Percentiles rank a stretch among this genome's conserved stretches.
These are phyloP conservation scores for Lipomyces orientalis DNA, from an alignment of 805 yeast species.

Conservation along the genomic window DNA sequence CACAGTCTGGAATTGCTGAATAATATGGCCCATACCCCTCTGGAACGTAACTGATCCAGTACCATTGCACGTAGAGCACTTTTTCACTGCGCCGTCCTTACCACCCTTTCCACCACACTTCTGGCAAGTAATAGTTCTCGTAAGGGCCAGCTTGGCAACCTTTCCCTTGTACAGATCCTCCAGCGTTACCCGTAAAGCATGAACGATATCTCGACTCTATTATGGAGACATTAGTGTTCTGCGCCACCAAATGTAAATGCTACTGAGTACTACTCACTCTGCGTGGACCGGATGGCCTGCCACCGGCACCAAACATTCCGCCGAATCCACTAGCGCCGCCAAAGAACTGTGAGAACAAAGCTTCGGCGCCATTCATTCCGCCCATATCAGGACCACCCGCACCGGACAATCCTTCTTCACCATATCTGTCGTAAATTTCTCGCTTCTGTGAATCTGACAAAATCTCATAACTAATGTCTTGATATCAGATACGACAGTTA, in stretches of 20 bases:
- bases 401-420: conserved; percentile 89
- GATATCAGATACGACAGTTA: conserved; percentile 1
- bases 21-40: conserved; percentile 99
- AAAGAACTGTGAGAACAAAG: conserved; percentile 80
- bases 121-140: conserved; percentile 87
- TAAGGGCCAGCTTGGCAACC: conserved; percentile 89
- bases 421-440: conserved; percentile 84
- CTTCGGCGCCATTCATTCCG: conserved; percentile 72
- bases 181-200: conserved; percentile 79
- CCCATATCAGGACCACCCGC: conserved; percentile 73
- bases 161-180: conserved; percentile 96
- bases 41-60: conserved; percentile 89
- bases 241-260: neutral
- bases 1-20: conserved; percentile 94
- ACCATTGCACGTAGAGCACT: conserved; percentile 88
- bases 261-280: conserved; percentile 19
- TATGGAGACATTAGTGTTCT: neutral
- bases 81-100: conserved; percentile 84
- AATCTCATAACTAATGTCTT: conserved; percentile 61
- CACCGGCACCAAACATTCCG: conserved; percentile 49
- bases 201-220: conserved; percentile 76
- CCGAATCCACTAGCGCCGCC: conserved; percentile 61
- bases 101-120: conserved; percentile 96
- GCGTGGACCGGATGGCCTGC: conserved; percentile 41
- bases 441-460: conserved; percentile 87